phyloP scores from a whole-genome alignment of 2,329 filamentous ascomycete genomes.

The Aspergillus japonicus region DNA sequence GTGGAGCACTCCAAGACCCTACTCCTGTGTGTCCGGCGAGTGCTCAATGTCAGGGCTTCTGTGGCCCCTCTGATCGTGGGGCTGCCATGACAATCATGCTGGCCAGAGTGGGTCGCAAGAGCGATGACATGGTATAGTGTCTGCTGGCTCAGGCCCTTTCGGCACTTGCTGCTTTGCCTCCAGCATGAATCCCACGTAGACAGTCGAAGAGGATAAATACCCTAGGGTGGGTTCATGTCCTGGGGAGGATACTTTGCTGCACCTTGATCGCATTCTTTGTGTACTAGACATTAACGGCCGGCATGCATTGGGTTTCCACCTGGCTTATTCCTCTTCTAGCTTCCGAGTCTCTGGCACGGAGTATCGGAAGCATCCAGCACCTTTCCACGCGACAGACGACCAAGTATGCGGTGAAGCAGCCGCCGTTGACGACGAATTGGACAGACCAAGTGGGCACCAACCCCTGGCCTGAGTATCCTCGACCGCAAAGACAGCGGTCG shows the following conservation, averaged over 20 bases:
- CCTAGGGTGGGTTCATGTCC: not conserved
- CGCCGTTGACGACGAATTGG: constrained; percentile 48
- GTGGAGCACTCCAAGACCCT: not conserved
- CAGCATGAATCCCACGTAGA: not conserved
- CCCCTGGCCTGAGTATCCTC: constrained; percentile 52
- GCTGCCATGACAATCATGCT: not conserved
- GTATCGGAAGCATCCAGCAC: not conserved
- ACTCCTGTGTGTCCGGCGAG: not conserved
- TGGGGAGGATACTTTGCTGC: too few species aligned
- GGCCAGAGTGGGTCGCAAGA: not conserved
- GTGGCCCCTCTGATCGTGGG: not conserved
- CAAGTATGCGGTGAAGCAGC: constrained; percentile 40
- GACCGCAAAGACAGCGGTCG: constrained; percentile 47
- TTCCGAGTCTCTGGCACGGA: not conserved
- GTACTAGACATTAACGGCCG: not conserved
- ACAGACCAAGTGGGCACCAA: constrained; percentile 48
- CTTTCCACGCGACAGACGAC: constrained; percentile 3
- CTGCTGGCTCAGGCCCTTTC: not conserved
- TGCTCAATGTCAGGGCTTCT: not conserved
- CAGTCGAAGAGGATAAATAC: not conserved
- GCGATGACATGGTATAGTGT: not conserved
- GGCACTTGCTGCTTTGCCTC: not conserved
- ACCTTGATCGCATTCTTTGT: not conserved
- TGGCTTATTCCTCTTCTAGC: not conserved
- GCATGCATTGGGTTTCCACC: constrained; percentile 1